Evolutionary conservation across 2,329 filamentous ascomycete genomes (phyloP), one percentile per base, ranked within the genome.

Genomic region (Aspergillus niger): DNA sequence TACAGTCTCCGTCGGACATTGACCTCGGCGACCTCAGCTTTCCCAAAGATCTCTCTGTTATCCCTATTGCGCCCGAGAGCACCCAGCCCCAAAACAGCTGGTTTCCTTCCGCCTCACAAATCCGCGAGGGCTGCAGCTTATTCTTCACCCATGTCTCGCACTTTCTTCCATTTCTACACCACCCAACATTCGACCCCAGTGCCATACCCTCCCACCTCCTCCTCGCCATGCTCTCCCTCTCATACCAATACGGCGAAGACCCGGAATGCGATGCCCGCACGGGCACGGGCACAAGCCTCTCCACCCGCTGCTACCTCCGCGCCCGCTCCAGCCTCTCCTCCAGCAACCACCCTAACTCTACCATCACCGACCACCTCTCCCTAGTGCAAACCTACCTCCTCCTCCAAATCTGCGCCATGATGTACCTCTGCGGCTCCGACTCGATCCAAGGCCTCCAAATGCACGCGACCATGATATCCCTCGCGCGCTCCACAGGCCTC

Each of bases 391-490:
- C 75, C 2, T 77, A 77, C 28, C 58, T 79, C 2, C 65, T 81
- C 6, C 72, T 80, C 2, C 71, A 80, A 53, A 74, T 79, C 7
- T 79, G 70, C 55, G 71, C 77, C n/a, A 79, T 79, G 70, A 75
- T 80, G 70, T 80, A 79, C 57, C 70, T 79, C 24, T 79, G 76
- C 60, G 75, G 76, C 0, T 60, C 69, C 1, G 64, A 74, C 52
- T 78, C 77, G 0, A 64, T 68, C 2, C 72, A 71, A 24, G 77
- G 73, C 2, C 70, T 78, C 11, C 74, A 75, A 28, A 75, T 78
- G 67, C 79, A 81, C 55, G 71, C 74, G 0, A 72, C 70, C 8
- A 77, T 79, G 69, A 77, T 80, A 15, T 72, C 75, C 0, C 72
- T 80, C 0, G 72, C 74, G 2, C 71, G 78, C 0, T 62, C 74